These are phyloP conservation scores for Tricholoma matsutake DNA, from an alignment of 768 basidiomycete genomes.

Conservation along the genomic window DNA sequence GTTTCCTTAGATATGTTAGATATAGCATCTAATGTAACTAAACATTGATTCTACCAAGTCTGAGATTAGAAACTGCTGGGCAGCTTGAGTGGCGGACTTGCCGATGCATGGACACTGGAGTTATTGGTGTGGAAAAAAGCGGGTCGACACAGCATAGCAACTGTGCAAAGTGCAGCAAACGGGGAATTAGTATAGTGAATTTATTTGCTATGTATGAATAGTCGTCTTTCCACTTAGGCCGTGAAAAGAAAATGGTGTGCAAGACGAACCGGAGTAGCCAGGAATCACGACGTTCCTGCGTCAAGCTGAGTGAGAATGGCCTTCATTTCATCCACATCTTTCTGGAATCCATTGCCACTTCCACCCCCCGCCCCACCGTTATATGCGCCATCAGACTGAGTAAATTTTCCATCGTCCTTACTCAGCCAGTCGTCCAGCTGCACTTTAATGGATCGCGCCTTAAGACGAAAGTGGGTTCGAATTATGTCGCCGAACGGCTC, in stretches of 20 bases:
- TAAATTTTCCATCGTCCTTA: slow-evolving; percentile 69
- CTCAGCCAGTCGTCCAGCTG: slow-evolving; percentile 81
- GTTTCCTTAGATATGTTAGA: no score
- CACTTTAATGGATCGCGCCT: slow-evolving; percentile 61
- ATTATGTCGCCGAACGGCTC: slow-evolving; percentile 87
- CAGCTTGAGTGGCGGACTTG: no score
- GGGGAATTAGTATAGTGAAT: neutral
- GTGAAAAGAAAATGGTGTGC: no score
- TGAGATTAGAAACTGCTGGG: no score
- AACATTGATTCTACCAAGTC: no score
- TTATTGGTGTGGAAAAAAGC: no score
- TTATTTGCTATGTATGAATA: neutral
- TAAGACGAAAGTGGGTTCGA: slow-evolving; percentile 87
- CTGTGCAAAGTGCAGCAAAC: neutral
- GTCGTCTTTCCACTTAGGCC: neutral
- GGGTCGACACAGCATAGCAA: no score
- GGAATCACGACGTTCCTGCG: neutral
- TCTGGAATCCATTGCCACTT: slow-evolving; percentile 58
- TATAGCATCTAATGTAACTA: no score
- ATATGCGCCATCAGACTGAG: slow-evolving; percentile 53
- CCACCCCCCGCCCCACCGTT: slow-evolving; percentile 29
- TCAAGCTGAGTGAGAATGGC: slow-evolving; percentile 44
- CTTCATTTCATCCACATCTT: slow-evolving; percentile 75
- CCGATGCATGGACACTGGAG: no score
- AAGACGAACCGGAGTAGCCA: no score